Evolutionary conservation across 345 rosid species (phyloP), one percentile per base, ranked within the genome.

Genomic region (Microcos paniculata): DNA sequence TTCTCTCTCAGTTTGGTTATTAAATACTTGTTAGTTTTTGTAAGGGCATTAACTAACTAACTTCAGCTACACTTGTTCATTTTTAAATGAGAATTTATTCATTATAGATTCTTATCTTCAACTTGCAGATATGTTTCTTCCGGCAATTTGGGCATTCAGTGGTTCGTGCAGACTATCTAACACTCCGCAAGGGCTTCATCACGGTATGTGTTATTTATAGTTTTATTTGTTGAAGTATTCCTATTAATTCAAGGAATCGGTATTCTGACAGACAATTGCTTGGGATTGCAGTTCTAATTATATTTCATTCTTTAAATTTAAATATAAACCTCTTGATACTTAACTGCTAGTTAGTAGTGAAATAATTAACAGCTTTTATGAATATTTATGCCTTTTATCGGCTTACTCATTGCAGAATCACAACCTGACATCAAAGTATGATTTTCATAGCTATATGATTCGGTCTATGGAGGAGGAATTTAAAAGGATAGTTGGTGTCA

Each of bases 381-480:
- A 61, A 48, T 67, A 11, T 77, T 76, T 76, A 57, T 76, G 58
- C 24, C 16, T 73, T 76, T 62, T 52, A 23, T 71, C 64, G 71
- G 68, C 64, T 66, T 48, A 33, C 66, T 69, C 42, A 30, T 84
- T 81, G 82, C 92, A 96, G 99, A 96, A 93, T 80, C 99, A 96
- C 88, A 80, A 90, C 80, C 92, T 96, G 75, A 40, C 85, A 3
- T 72, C 65, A 38, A 87, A 82, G 80, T 93, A 93, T 71, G 98
- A 96, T 86, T 96, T 96, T 80, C 98, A 93, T 74, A 87, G 96
- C 86, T 96, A 96, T 71, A 93, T 96, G 99, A 84, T 93, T 73
- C 97, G 99, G 61, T 90, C 99, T 55, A 96, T 91, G 99, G 99
- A 96, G 81, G 99, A 96, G 85, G 98, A 96, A 81, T 93, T 96